Base-by-base conservation (phyloP, 108 stramenopile genomes). In the Chaetoceros tenuissimus region DNA sequence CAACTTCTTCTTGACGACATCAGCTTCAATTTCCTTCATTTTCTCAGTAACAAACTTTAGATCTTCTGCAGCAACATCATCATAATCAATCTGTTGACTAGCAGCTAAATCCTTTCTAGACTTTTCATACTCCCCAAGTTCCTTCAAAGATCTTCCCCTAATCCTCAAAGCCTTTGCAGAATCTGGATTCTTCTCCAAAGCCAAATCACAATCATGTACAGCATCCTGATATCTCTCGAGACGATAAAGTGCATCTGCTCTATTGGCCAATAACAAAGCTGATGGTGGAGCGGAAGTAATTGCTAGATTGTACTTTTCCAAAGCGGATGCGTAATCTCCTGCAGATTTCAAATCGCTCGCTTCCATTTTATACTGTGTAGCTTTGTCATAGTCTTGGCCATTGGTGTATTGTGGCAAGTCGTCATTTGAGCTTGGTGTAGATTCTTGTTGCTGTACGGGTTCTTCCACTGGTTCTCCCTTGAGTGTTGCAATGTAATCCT, bases 41-140 rank as follows among this genome's bases (percentile, higher is more conserved):
- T 79, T 85, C 43, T 93, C 79, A 16, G 79, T 79, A 52, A 79
- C 73, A 52, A 71, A 67, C 56, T 87, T 83, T 60, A 88, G 63
- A 65, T 78, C 76, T 21, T 61, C 60, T 10, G 84, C 93, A n/a
- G 82, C 73, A 21, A 71, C 84, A 23, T 81, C 82, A 66, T 94
- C 89, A 68, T 78, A 94, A 73, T 94, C 93, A 59, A 91, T 89
- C 7, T 75, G 21, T 69, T 94, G 93, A n/a, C 80, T 76, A 16
- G 71, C 71, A 48, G 63, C 60, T 66, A 81, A 74, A 56, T 85
- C 84, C 24, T 69, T 66, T 7, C 64, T 47, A 25, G 80, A 70
- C 17, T 68, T 68, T 28, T 77, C 62, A 59, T 73, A 89, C 58
- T 87, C 69, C 24, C 63, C 61, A 47, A 79, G 49, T 7, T 68